phyloP scores from a whole-genome alignment of 225 moss, liverwort and hornwort genomes.

The Sphagnum contortum region DNA sequence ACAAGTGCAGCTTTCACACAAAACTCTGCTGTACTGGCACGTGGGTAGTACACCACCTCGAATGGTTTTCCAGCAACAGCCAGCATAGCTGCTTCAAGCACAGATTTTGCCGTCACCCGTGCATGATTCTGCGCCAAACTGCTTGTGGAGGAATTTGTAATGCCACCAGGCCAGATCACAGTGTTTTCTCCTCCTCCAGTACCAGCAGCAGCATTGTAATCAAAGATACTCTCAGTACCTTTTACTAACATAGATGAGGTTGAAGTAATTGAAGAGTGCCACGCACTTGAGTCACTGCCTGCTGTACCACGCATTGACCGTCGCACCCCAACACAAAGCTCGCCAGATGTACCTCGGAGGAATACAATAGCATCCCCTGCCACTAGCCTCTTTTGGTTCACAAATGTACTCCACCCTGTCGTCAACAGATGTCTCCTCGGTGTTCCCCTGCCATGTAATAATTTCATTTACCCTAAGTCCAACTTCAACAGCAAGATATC shows the following conservation, averaged over 20 bases:
- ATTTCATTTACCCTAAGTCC: too few relatives aligned
- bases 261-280: constrained; percentile 67
- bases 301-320: constrained; percentile 88
- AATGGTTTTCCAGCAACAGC: constrained; percentile 83
- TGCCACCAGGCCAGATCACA: too few relatives aligned
- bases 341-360: constrained; percentile 74
- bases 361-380: constrained; percentile 99
- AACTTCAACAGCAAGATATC: too few relatives aligned
- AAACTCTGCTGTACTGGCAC: constrained; percentile 96
- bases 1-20: constrained; percentile 88
- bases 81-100: constrained; percentile 77
- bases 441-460: constrained; percentile 48
- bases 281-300: constrained; percentile 84
- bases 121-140: constrained; percentile 97
- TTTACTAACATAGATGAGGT: constrained; percentile 70
- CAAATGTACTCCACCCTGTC: constrained; percentile 99
- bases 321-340: constrained; percentile 96
- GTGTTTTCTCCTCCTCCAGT: constrained; percentile 32
- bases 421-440: constrained; percentile 93
- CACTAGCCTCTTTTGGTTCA: constrained; percentile 97
- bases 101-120: constrained; percentile 94
- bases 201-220: constrained; percentile 57
- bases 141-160: constrained; percentile 36
- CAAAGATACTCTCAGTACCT: constrained; percentile 74
- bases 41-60: constrained; percentile 94